These are phyloP conservation scores for Tetrahymena borealis DNA, from an alignment of 73 alveolate genomes.

Conservation along the genomic window DNA sequence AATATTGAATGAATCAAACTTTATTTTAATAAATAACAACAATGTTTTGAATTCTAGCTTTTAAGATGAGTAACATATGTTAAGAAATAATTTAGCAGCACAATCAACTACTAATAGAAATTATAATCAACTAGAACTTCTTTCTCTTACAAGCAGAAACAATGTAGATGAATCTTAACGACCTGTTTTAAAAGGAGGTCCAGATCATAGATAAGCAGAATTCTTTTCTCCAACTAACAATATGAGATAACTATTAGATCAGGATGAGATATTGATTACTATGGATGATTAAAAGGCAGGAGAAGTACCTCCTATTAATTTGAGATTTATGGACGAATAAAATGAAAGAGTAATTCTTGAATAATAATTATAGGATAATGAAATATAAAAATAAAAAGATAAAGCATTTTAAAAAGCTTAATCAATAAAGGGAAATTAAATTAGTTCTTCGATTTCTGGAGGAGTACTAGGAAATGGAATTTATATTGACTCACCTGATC, in stretches of 20 bases:
- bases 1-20: not conserved
- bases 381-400: not conserved
- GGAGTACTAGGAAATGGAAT: too few relatives aligned
- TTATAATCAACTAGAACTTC: too few relatives aligned
- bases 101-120: too few relatives aligned
- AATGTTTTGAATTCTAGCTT: not conserved
- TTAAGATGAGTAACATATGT: not conserved
- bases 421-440: too few relatives aligned
- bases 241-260: not conserved
- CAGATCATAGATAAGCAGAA: not conserved
- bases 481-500: too few relatives aligned
- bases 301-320: not conserved
- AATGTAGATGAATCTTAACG: not conserved
- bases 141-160: not conserved
- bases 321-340: not conserved
- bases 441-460: too few relatives aligned
- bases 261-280: not conserved
- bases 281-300: not conserved
- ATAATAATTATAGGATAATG: not conserved
- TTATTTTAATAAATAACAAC: not conserved
- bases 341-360: not conserved
- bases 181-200: not conserved
- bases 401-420: too few relatives aligned
- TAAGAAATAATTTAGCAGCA: not conserved
- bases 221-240: not conserved